These are phyloP conservation scores for Chaetomium globosum DNA, from an alignment of 2,329 filamentous ascomycete genomes.

Conservation along the genomic window DNA sequence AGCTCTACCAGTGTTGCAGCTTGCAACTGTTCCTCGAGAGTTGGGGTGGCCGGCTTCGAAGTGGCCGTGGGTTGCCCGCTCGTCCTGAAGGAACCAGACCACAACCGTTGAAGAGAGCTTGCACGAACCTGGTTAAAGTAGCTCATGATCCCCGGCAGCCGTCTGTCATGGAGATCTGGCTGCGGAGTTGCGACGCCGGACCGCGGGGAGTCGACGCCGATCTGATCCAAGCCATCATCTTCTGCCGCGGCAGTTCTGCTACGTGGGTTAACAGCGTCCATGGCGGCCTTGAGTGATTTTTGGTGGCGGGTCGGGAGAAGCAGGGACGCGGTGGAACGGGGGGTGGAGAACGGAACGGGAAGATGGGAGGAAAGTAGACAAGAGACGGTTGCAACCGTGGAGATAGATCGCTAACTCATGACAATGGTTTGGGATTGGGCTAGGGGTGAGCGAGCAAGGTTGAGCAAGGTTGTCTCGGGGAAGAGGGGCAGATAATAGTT, in stretches of 20 bases:
- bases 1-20: slow-evolving; percentile 34
- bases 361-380: slow-evolving; percentile 27
- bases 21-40: slow-evolving; percentile 32
- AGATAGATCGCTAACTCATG: slow-evolving; percentile 38
- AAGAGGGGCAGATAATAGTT: slow-evolving; percentile 31
- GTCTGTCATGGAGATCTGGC: slow-evolving; percentile 91
- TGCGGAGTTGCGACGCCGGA: slow-evolving; percentile 91
- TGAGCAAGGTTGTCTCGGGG: slow-evolving; percentile 32
- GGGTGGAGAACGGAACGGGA: slow-evolving; percentile 19
- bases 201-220: slow-evolving; percentile 83
- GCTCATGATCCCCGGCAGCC: slow-evolving; percentile 92
- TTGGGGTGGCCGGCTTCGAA: slow-evolving; percentile 37
- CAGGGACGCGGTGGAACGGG: slow-evolving; percentile 30
- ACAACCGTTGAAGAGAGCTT: slow-evolving; percentile 64
- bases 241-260: slow-evolving; percentile 61
- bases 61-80: slow-evolving; percentile 47
- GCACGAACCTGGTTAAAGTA: slow-evolving; percentile 99
- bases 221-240: slow-evolving; percentile 74
- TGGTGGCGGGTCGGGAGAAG: slow-evolving; percentile 23
- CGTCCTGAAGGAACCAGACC: slow-evolving; percentile 46
- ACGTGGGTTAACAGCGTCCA: slow-evolving; percentile 57
- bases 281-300: slow-evolving; percentile 38
- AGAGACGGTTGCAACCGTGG: slow-evolving; percentile 27
- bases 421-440: slow-evolving; percentile 35
- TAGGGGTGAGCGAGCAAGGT: slow-evolving; percentile 23